Evolutionary conservation across 768 basidiomycete genomes (phyloP).

Genomic region (Mycena haematopus): DNA sequence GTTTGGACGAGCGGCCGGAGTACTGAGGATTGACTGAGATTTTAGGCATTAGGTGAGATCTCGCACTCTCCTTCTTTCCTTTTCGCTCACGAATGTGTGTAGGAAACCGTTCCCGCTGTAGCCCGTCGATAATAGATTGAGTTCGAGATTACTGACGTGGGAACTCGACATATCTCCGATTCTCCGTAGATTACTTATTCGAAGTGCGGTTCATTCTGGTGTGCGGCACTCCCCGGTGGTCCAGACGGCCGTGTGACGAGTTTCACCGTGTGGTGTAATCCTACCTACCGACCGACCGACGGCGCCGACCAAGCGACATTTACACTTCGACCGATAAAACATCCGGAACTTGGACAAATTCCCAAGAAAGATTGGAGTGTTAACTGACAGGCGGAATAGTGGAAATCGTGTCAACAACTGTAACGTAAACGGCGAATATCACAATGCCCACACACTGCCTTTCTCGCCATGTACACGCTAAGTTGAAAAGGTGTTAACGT

Average conservation of each 20-base stretch:
- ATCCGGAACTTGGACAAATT: constrained; percentile 1
- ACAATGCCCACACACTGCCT: constrained; percentile 63
- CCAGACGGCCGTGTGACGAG: not conserved
- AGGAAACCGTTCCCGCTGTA: not conserved
- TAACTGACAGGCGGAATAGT: not conserved
- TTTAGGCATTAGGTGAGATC: constrained; percentile 21
- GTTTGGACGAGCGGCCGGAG: constrained; percentile 34
- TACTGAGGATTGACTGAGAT: not conserved
- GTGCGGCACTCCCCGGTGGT: not conserved
- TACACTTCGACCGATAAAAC: not conserved
- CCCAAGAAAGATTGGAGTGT: not conserved
- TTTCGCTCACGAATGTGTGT: not conserved
- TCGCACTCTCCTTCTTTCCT: not conserved
- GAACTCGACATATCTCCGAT: not conserved
- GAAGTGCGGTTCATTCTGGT: not conserved
- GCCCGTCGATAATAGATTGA: constrained; percentile 8
- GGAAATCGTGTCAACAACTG: not conserved
- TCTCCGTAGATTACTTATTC: constrained; percentile 1
- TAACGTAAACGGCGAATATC: not conserved
- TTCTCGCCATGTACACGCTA: constrained; percentile 51
- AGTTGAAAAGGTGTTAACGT: constrained; percentile 16
- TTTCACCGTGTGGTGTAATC: constrained; percentile 6
- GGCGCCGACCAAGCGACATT: not conserved
- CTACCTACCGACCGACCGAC: not conserved
- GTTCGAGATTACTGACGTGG: constrained; percentile 14